These are phyloP conservation scores for Fusarium sambucinum DNA, from an alignment of 2,329 filamentous ascomycete genomes.

Conservation along the genomic window DNA sequence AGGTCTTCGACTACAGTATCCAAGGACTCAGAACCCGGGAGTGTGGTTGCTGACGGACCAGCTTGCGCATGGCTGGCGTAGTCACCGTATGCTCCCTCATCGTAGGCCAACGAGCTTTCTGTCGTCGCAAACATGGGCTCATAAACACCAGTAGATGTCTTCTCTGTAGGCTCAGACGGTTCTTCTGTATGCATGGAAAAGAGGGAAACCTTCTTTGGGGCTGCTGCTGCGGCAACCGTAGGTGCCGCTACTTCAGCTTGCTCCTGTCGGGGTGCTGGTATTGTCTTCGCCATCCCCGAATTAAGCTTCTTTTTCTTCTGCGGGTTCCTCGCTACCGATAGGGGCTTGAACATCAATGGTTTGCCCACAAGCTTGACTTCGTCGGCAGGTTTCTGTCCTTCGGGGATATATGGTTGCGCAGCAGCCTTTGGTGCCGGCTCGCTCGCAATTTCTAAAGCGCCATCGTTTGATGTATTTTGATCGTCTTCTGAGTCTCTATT, in stretches of 20 bases:
- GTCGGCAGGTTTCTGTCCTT: conserved; percentile 68
- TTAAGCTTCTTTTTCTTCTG: conserved; percentile 72
- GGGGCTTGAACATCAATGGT: conserved; percentile 86
- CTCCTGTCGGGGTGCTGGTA: conserved; percentile 4
- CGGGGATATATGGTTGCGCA: conserved; percentile 63
- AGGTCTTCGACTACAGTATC: conserved; percentile 79
- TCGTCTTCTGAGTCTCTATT: conserved; percentile 64
- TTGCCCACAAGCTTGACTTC: conserved; percentile 80
- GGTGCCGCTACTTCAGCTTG: conserved; percentile 35
- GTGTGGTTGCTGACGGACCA: conserved; percentile 49
- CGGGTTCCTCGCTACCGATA: conserved; percentile 83
- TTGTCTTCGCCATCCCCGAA: conserved; percentile 25
- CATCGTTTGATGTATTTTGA: conserved; percentile 35
- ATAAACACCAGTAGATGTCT: conserved; percentile 55
- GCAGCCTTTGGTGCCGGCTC: conserved; percentile 58
- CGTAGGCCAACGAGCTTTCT: conserved; percentile 35
- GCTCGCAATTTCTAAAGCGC: conserved; percentile 44
- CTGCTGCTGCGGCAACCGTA: conserved; percentile 35
- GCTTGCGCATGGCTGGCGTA: conserved; percentile 50
- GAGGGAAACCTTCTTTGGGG: conserved; percentile 70
- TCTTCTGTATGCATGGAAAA: conserved; percentile 72
- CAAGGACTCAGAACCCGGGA: conserved; percentile 66
- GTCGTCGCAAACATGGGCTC: conserved; percentile 63
- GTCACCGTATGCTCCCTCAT: conserved; percentile 48
- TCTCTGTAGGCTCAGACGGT: conserved; percentile 41